A percentile compares a stretch with the other conserved stretches of the same genome.
Conservation (phyloP, 139 green algal species). For the Coccomyxa sp. region DNA sequence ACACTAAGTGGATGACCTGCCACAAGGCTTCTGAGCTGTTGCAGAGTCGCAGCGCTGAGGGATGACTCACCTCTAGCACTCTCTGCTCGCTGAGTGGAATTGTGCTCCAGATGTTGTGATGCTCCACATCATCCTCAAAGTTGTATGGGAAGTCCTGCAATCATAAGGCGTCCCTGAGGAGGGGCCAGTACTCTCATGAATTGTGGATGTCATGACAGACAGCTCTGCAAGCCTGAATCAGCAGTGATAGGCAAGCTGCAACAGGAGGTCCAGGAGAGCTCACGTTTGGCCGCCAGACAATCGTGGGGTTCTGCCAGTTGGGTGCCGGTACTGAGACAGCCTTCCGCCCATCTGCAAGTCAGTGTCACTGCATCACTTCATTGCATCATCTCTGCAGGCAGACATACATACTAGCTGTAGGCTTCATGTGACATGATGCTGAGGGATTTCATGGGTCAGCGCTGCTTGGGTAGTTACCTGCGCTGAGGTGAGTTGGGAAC, state of each 20-base stretch:
- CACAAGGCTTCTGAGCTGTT: too few species aligned
- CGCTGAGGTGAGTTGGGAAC: background rate
- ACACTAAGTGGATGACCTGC: too few species aligned
- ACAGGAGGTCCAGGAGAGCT: background rate
- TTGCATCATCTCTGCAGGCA: too few species aligned
- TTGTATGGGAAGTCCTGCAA: constrained; percentile 27
- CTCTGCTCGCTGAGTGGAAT: constrained; percentile 2
- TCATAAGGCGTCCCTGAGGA: too few species aligned
- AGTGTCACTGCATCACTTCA: too few species aligned
- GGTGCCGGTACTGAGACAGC: too few species aligned
- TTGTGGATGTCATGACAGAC: background rate
- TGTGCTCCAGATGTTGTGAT: constrained; percentile 17
- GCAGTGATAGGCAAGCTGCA: background rate
- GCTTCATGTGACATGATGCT: too few species aligned
- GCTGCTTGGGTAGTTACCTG: too few species aligned
- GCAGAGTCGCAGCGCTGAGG: too few species aligned
- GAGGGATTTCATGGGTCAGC: too few species aligned
- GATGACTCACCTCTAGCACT: constrained; percentile 1
- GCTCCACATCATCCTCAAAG: constrained; percentile 11
- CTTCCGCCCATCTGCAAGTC: background rate
- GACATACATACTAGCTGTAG: too few species aligned
- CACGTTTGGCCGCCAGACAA: constrained; percentile 7
- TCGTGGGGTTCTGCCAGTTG: background rate
- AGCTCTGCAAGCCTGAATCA: background rate
- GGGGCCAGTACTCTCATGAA: background rate